Evolutionary conservation across 257 asterid genomes (phyloP).

Genomic region (Nicotiana paniculata): DNA sequence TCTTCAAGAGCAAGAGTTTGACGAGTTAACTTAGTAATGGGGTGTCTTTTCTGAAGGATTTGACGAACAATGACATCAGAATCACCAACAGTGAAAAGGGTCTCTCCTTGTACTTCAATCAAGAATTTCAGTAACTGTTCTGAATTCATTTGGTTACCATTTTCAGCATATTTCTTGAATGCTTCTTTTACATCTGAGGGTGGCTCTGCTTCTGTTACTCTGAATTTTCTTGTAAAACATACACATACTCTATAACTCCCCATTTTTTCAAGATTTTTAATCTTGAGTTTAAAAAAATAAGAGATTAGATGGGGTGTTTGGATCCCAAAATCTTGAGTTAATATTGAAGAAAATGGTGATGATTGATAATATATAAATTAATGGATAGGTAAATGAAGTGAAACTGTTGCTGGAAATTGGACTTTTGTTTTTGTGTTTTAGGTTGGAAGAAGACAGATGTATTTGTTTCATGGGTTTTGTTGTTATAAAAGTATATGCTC

Average conservation of each 20-base stretch:
- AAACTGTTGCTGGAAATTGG: not conserved
- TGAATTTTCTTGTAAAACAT: conserved; percentile 55
- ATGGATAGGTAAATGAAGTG: not conserved
- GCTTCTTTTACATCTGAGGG: conserved; percentile 53
- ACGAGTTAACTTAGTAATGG: conserved; percentile 26
- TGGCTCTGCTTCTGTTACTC: conserved; percentile 52
- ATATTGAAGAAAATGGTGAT: not conserved
- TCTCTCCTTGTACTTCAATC: conserved; percentile 30
- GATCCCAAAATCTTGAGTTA: not conserved
- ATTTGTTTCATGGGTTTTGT: not conserved
- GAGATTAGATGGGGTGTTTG: not conserved
- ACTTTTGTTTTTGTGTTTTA: not conserved
- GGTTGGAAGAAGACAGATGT: not conserved
- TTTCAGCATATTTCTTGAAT: conserved; percentile 42
- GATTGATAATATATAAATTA: not conserved
- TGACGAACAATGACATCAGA: conserved; percentile 36
- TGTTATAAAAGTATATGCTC: not conserved
- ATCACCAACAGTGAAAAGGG: conserved; percentile 19
- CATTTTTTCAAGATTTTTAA: conserved; percentile 19
- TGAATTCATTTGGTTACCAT: conserved; percentile 46
- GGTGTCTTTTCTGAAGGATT: conserved; percentile 46
- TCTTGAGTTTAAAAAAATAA: not conserved
- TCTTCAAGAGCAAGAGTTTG: conserved; percentile 34
- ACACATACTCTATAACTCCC: conserved; percentile 50
- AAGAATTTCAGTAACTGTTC: conserved; percentile 33